Conservation (phyloP, 495 filamentous ascomycete genomes). For the Lichina pygmaea region DNA sequence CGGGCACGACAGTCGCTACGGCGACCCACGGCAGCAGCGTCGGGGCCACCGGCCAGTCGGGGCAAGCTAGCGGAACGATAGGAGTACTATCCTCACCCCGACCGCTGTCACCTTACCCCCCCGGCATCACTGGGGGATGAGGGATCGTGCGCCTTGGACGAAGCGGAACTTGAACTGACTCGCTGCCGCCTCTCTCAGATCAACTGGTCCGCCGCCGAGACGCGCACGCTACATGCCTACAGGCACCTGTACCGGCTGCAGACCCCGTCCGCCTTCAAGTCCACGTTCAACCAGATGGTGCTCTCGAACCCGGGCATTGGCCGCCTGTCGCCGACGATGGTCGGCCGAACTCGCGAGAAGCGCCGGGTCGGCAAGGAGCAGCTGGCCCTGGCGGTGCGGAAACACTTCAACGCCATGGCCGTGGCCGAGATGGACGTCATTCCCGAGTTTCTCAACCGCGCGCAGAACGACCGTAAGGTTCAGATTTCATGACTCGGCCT, state of each 20-base stretch:
- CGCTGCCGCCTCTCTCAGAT: slow-evolving; percentile 21
- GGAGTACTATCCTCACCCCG: no score
- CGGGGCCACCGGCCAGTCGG: no score
- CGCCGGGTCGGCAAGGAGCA: slow-evolving; percentile 49
- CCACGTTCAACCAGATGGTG: slow-evolving; percentile 40
- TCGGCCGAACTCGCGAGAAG: slow-evolving; percentile 23
- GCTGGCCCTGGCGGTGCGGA: slow-evolving; percentile 56
- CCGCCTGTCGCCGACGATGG: slow-evolving; percentile 45
- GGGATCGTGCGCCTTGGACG: no score
- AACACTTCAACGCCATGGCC: slow-evolving; percentile 70
- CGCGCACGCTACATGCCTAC: slow-evolving; percentile 52
- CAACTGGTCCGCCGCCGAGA: slow-evolving; percentile 46
- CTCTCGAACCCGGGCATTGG: slow-evolving; percentile 47
- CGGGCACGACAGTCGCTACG: no score
- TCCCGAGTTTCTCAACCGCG: slow-evolving; percentile 66
- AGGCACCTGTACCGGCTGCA: slow-evolving; percentile 48
- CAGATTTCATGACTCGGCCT: background rate
- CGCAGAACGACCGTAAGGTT: slow-evolving; percentile 28
- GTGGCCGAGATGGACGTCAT: slow-evolving; percentile 73
- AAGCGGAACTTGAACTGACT: no score
- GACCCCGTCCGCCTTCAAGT: slow-evolving; percentile 40
- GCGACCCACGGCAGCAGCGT: no score
- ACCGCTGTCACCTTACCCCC: no score
- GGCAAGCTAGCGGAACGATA: no score
- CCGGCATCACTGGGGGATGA: no score